Percentiles rank a stretch among this genome's conserved stretches.
These are phyloP conservation scores for Hibiscus mutabilis DNA, from an alignment of 345 rosid genomes.

Conservation along the genomic window DNA sequence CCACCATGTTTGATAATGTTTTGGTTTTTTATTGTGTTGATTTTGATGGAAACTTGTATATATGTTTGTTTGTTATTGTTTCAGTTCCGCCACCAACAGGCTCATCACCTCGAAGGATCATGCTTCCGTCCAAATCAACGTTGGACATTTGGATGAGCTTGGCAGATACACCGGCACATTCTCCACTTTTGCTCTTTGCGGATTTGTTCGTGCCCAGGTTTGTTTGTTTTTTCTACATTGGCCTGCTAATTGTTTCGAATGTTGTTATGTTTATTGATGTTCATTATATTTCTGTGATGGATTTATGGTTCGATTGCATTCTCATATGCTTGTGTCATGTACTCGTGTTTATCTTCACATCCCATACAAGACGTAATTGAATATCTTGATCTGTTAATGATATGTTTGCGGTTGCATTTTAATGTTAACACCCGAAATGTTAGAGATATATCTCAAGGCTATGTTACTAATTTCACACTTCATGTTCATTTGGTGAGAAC, in stretches of 20 bases:
- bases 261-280: background rate
- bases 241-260: background rate
- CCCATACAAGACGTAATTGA: background rate
- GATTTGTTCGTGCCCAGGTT: conserved; percentile 69
- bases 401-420: background rate
- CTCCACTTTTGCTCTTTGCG: conserved; percentile 58
- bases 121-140: conserved; percentile 60
- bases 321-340: background rate
- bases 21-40: background rate
- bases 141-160: conserved; percentile 57
- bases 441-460: too few relatives aligned
- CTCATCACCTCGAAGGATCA: conserved; percentile 70
- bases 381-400: background rate
- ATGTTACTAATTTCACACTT: background rate
- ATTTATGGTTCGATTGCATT: background rate
- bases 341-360: background rate
- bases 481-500: background rate
- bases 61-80: conserved; percentile 11
- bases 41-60: background rate
- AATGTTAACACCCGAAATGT: background rate
- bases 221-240: too few relatives aligned
- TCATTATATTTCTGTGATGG: background rate
- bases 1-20: background rate
- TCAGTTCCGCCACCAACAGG: conserved; percentile 69
- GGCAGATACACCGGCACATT: conserved; percentile 45